Evolutionary conservation across 768 basidiomycete genomes (phyloP).

Genomic region (Mycena vitilis): DNA sequence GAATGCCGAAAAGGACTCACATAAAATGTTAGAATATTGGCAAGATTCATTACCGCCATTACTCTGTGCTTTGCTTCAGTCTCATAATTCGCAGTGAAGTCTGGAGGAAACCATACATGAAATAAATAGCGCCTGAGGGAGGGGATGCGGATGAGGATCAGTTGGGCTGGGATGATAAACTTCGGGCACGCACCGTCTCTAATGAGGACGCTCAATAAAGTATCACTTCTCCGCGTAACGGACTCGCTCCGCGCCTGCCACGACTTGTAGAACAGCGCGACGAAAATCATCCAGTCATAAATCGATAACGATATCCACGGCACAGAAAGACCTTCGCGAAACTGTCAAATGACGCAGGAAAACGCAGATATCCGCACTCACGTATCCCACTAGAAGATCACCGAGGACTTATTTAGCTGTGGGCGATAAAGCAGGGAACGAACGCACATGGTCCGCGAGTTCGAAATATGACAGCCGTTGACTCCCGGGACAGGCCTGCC

Average conservation of each 20-base stretch:
- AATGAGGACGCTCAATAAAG: constrained; percentile 18
- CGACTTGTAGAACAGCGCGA: constrained; percentile 26
- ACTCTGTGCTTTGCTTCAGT: constrained; percentile 2
- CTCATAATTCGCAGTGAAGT: no score
- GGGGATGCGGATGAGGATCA: not conserved
- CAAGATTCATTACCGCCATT: constrained; percentile 29
- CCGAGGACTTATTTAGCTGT: not conserved
- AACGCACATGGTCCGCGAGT: constrained; percentile 9
- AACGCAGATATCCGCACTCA: not conserved
- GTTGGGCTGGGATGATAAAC: not conserved
- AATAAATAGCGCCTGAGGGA: constrained; percentile 24
- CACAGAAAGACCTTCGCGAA: constrained; percentile 20
- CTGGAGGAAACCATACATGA: constrained; percentile 7
- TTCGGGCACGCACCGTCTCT: constrained; percentile 19
- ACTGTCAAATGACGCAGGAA: not conserved
- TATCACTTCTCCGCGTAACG: not conserved
- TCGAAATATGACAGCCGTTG: constrained; percentile 26
- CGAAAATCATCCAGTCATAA: constrained; percentile 19
- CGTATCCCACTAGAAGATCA: not conserved
- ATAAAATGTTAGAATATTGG: constrained; percentile 27
- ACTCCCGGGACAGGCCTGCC: constrained; percentile 14
- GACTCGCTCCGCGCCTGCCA: not conserved
- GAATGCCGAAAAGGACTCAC: not conserved
- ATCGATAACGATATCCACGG: constrained; percentile 29
- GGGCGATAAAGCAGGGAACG: not conserved